Conservation (phyloP, 768 basidiomycete genomes). For the Lanmaoa pseudosensibilis region DNA sequence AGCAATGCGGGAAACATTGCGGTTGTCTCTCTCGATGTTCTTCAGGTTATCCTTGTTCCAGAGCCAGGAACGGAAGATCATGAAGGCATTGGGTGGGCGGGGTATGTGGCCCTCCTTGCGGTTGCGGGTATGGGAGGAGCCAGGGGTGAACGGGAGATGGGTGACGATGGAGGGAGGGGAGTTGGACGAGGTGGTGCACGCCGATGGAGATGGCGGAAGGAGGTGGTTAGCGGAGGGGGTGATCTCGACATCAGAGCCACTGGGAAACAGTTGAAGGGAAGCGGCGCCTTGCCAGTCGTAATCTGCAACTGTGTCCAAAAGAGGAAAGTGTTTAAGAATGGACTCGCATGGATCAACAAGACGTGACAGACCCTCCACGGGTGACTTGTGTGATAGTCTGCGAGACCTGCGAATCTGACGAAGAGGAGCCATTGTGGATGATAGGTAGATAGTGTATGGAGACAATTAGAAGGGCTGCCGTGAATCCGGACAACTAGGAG, state of each 20-base stretch:
- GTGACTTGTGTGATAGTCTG: slow-evolving; percentile 42
- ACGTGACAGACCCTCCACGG: slow-evolving; percentile 32
- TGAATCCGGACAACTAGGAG: neutral
- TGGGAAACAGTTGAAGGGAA: slow-evolving; percentile 25
- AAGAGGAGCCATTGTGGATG: slow-evolving; percentile 31
- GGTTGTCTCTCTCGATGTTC: slow-evolving; percentile 64
- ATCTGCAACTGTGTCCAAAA: slow-evolving; percentile 33
- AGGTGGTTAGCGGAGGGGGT: slow-evolving; percentile 3
- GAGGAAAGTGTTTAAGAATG: slow-evolving; percentile 36
- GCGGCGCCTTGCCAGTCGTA: slow-evolving; percentile 27
- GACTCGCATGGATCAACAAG: slow-evolving; percentile 22
- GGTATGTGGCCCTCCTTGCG: slow-evolving; percentile 55
- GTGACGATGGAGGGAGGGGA: slow-evolving; percentile 24
- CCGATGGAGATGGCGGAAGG: slow-evolving; percentile 19
- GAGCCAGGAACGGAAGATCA: slow-evolving; percentile 73
- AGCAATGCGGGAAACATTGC: slow-evolving; percentile 69
- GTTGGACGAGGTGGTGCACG: slow-evolving; percentile 15
- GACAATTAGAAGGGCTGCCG: neutral
- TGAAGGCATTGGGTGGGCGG: slow-evolving; percentile 85
- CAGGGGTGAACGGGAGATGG: slow-evolving; percentile 29
- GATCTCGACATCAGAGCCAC: slow-evolving; percentile 16
- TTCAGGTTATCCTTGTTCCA: slow-evolving; percentile 52
- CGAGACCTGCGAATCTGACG: slow-evolving; percentile 44
- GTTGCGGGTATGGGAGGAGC: slow-evolving; percentile 43
- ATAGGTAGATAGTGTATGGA: neutral